phyloP scores from a whole-genome alignment of 176 grass and related monocot species.

The Musa acuminata region DNA sequence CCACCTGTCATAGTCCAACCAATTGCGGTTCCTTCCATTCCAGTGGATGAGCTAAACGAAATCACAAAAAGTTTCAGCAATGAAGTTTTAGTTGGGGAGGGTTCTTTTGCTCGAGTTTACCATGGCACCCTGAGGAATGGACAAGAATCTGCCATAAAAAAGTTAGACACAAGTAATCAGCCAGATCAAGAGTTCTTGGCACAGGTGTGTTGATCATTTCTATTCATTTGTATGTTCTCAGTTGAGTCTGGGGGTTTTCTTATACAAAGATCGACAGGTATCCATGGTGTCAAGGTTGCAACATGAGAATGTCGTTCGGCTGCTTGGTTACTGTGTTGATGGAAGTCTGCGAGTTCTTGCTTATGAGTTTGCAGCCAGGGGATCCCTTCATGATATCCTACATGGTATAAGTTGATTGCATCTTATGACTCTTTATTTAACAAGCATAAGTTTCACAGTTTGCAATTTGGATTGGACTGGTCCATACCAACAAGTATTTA shows the following conservation, averaged over 20 bases:
- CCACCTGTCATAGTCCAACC: conserved; percentile 33
- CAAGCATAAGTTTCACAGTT: neutral
- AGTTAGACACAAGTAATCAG: conserved; percentile 66
- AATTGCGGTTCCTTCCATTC: conserved; percentile 62
- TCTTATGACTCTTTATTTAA: neutral
- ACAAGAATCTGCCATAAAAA: conserved; percentile 46
- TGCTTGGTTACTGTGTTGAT: conserved; percentile 57
- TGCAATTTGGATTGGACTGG: neutral
- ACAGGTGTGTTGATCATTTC: conserved; percentile 29
- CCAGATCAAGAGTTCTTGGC: conserved; percentile 57
- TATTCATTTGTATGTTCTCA: neutral
- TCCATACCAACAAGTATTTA: neutral
- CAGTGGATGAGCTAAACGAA: conserved; percentile 53
- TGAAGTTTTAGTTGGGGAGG: conserved; percentile 58
- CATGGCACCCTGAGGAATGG: conserved; percentile 53
- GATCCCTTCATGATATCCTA: conserved; percentile 79
- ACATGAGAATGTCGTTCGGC: conserved; percentile 68
- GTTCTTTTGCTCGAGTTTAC: conserved; percentile 69
- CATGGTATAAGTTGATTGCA: conserved; percentile 39
- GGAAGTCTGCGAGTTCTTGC: conserved; percentile 68
- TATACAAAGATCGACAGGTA: conserved; percentile 26
- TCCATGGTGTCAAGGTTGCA: conserved; percentile 68
- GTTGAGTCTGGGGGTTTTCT: neutral
- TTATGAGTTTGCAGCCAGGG: conserved; percentile 66
- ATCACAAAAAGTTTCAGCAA: conserved; percentile 69